Evolutionary conservation across 2,329 filamentous ascomycete species (phyloP).

Genomic region (Aphanocladium album): DNA sequence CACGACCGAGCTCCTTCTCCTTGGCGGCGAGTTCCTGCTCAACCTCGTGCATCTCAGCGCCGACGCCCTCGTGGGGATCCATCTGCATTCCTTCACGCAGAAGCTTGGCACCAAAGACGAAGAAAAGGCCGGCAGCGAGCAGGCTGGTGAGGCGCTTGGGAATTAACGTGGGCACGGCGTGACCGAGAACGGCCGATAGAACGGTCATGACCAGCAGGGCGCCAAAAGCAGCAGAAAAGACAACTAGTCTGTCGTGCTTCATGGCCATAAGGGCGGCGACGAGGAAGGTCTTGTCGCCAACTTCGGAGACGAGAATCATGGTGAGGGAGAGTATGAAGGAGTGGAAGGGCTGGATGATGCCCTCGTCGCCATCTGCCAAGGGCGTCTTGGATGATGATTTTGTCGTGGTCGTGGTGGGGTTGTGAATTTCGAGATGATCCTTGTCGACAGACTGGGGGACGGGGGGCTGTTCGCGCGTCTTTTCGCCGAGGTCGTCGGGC

Average conservation of each 20-base stretch:
- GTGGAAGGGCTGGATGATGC: constrained; percentile 74
- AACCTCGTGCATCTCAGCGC: constrained; percentile 97
- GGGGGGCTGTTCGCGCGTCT: constrained; percentile 68
- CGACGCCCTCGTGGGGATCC: constrained; percentile 82
- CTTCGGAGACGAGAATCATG: constrained; percentile 96
- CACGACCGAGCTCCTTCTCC: constrained; percentile 67
- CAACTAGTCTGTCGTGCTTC: constrained; percentile 89
- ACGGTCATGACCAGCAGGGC: constrained; percentile 93
- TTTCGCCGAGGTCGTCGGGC: constrained; percentile 73
- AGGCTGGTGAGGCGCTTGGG: constrained; percentile 89
- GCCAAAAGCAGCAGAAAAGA: constrained; percentile 91
- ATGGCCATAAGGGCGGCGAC: constrained; percentile 98
- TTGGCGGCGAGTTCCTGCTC: constrained; percentile 92
- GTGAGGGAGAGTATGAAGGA: constrained; percentile 89
- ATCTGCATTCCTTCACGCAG: constrained; percentile 83
- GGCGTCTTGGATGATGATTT: constrained; percentile 21
- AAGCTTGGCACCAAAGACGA: constrained; percentile 82
- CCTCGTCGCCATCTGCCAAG: constrained; percentile 37
- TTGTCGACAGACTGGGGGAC: constrained; percentile 62
- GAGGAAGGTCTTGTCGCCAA: constrained; percentile 98
- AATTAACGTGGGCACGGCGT: constrained; percentile 84
- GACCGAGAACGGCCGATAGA: constrained; percentile 85
- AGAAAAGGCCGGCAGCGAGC: constrained; percentile 77
- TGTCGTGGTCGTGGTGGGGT: constrained; percentile 19
- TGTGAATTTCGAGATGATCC: constrained; percentile 53